Evolutionary conservation across 108 stramenopile genomes (phyloP), one percentile per base, ranked within the genome.

Genomic region (Pseudonitzschia multistriata): DNA sequence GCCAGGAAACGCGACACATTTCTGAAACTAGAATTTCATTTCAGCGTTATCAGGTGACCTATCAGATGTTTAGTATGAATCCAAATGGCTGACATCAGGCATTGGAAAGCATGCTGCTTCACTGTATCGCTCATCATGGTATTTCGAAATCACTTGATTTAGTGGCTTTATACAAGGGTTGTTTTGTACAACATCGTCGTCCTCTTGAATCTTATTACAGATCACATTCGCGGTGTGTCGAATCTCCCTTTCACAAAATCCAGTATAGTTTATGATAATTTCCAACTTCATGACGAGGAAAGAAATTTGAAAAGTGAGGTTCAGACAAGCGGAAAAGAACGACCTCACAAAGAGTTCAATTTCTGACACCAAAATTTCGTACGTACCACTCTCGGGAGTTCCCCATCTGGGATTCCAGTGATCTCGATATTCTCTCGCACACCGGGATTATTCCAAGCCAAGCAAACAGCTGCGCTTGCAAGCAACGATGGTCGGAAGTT

Each of bases 401-500:
- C 31, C 5, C 50, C 31, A 30, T 25, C 25, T 11, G 69, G 17
- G 2, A 17, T 31, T 34, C n/a, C 52, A 24, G 19, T 49, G 7
- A 22, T 15, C 14, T 47, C 73, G 17, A 68, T 56, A 39, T 35
- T 17, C 28, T 49, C 67, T 11, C 48, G 19, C 4, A 72, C 42
- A 28, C 62, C 68, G 3, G 74, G 81, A 42, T 88, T 79, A 45
- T 70, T 88, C 29, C 83, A 35, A 24, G 99, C 97, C n/a, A 98
- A 75, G 55, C 91, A 76, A 49, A 98, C 94, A 33, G 97, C 88
- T 28, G 93, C 74, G 35, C 88, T 90, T 54, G 94, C 94, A 6
- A 98, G 69, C 8, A 92, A 54, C 35, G 96, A 97, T 3, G 97
- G 97, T 36, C 84, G 81, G 69, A 71, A 95, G 14, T 87, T 62